Percentiles rank a stretch among this genome's conserved stretches.
Conservation (phyloP, 140 eudicot genomes). For the Bidens hawaiensis region DNA sequence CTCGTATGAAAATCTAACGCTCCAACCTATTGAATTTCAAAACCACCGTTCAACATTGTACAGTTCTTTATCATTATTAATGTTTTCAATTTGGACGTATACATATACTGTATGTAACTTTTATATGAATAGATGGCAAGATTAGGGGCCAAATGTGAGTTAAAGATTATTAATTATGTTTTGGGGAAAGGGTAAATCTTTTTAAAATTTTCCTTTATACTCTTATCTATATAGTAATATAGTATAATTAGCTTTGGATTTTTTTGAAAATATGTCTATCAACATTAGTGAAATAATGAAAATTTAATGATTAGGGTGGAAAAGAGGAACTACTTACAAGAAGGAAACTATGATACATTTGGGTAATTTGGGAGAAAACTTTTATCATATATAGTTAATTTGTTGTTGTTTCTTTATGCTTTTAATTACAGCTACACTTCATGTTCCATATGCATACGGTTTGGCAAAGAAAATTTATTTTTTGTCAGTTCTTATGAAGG, state of each 20-base stretch:
- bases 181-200: background rate
- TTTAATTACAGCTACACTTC: conserved; percentile 59
- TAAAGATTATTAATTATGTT: background rate
- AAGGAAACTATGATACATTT: too few relatives aligned
- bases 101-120: too few relatives aligned
- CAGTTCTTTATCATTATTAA: too few relatives aligned
- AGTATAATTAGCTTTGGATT: background rate
- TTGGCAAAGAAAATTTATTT: conserved; percentile 86
- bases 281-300: background rate
- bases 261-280: background rate
- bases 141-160: background rate
- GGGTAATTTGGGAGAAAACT: too few relatives aligned
- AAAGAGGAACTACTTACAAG: too few relatives aligned
- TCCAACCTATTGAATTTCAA: too few relatives aligned
- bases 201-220: too few relatives aligned
- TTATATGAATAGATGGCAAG: conserved; percentile 2
- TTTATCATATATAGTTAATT: background rate
- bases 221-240: too few relatives aligned
- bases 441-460: conserved; percentile 82
- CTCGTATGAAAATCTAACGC: too few relatives aligned
- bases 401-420: background rate
- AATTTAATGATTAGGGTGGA: too few relatives aligned
- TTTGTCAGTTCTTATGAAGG: conserved; percentile 79
- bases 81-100: too few relatives aligned
- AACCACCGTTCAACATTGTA: too few relatives aligned